Evolutionary conservation across 495 filamentous ascomycete genomes (phyloP), one percentile per base, ranked within the genome.

Genomic region (Parathielavia appendiculata): DNA sequence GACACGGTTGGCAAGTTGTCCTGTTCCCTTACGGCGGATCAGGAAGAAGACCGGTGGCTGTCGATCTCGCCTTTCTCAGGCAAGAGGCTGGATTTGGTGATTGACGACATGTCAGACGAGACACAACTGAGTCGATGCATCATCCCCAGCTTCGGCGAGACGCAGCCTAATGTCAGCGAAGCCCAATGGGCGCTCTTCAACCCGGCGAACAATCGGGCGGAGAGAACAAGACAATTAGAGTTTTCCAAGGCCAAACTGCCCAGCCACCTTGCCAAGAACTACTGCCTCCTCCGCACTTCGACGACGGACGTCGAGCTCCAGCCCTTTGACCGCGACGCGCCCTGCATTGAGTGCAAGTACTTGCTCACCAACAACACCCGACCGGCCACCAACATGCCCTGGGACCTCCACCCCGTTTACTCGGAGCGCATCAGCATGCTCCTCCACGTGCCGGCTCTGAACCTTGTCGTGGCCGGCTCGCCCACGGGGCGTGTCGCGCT

Each of bases 391-490:
- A 65, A 32, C 46, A 66, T 64, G n/a, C 70, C 66, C 12, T 72
- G 56, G 16, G 66, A 78, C 14, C 66, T 71, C n/a, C 68, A 71
- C 22, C 72, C 75, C 38, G 44, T 56, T 36, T 61, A 67, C 19
- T 79, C 78, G 55, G 81, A 91, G 64, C 86, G 92, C 5, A 75
- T 96, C 26, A 89, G 87, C 72, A 87, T 92, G 83, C 71, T 86
- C 7, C 73, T 83, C 23, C 82, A 88, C 54, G 82, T 97, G 26
- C 88, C 89, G 0, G 88, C 93, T 57, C 77, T 95, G 17, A 88
- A 83, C 7, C 74, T 97, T 32, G 81, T 95, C 5, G 73, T 92
- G 10, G 79, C 86, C 0, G 92, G 82, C 8, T 86, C 86, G 5
- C 82, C 89, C 46, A 81, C 79, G 51, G 93, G 93, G 16, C 82